Conservation (phyloP, 1,284 basidiomycete species). For the Papiliotrema terrestris region DNA sequence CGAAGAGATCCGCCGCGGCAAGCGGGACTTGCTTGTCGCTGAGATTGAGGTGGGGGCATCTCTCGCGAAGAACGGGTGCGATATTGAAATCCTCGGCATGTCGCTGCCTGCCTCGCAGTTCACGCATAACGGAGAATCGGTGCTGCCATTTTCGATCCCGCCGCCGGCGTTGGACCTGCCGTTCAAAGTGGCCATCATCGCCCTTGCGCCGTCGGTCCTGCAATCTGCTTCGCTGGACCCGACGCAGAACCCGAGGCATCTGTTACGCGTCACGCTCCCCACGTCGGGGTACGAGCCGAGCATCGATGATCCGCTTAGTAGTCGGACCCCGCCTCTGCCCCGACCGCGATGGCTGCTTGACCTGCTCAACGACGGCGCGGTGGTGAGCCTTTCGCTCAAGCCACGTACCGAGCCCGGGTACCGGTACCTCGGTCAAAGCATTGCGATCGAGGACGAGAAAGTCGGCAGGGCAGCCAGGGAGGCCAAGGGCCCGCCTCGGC, state of each 20-base stretch:
- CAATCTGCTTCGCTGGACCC: constrained; percentile 59
- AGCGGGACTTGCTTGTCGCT: constrained; percentile 34
- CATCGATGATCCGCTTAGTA: constrained; percentile 74
- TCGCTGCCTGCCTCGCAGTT: constrained; percentile 38
- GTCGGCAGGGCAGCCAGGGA: constrained; percentile 53
- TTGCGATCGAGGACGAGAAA: constrained; percentile 67
- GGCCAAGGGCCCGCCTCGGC: constrained; percentile 23
- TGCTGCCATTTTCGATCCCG: constrained; percentile 28
- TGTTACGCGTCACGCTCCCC: constrained; percentile 72
- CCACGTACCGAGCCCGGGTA: constrained; percentile 47
- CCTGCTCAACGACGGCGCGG: constrained; percentile 63
- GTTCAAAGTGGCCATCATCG: constrained; percentile 48
- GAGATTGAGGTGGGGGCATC: constrained; percentile 35
- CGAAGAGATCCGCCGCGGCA: constrained; percentile 39
- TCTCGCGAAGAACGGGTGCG: constrained; percentile 35
- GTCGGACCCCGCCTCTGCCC: constrained; percentile 59
- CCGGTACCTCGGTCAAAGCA: constrained; percentile 57
- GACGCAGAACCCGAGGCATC: constrained; percentile 57
- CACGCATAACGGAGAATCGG: constrained; percentile 26
- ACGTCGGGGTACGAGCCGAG: constrained; percentile 73
- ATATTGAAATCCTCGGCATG: constrained; percentile 33
- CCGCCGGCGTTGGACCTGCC: constrained; percentile 32
- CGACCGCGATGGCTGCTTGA: constrained; percentile 72
- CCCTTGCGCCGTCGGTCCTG: constrained; percentile 71
- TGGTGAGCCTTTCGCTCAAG: constrained; percentile 60